Conservation (phyloP, 164 flowering plant species). For the Malania oleifera region DNA sequence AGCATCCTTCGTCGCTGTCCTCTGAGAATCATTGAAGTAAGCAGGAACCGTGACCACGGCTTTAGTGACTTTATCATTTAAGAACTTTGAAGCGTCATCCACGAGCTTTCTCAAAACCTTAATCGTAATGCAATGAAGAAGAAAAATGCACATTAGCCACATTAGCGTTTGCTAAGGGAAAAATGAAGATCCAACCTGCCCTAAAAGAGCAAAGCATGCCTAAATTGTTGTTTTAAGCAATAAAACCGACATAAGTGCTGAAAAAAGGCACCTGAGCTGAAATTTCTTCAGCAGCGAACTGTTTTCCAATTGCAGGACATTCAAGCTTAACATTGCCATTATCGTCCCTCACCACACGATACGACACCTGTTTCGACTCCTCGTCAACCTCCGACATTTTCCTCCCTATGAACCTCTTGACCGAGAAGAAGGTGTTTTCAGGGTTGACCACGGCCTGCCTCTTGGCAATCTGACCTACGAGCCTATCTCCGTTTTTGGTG, state of each 20-base stretch:
- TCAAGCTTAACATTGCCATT: slow-evolving; percentile 77
- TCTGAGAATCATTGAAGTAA: slow-evolving; percentile 91
- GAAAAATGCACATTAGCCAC: not conserved
- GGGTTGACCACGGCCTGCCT: slow-evolving; percentile 92
- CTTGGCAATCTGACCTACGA: slow-evolving; percentile 96
- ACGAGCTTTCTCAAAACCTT: slow-evolving; percentile 93
- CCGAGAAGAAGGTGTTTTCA: slow-evolving; percentile 81
- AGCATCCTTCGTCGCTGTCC: slow-evolving; percentile 98
- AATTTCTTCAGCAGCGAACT: slow-evolving; percentile 74
- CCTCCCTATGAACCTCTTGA: slow-evolving; percentile 76
- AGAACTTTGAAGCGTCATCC: slow-evolving; percentile 93
- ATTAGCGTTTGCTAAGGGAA: too few species aligned
- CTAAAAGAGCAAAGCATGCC: too few species aligned
- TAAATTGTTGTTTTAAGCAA: too few species aligned
- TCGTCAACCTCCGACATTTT: slow-evolving; percentile 68
- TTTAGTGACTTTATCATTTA: slow-evolving; percentile 84
- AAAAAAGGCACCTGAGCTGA: slow-evolving; percentile 57
- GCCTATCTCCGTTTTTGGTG: slow-evolving; percentile 75
- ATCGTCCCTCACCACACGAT: slow-evolving; percentile 45
- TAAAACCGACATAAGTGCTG: too few species aligned
- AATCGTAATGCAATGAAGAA: not conserved
- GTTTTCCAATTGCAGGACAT: slow-evolving; percentile 67
- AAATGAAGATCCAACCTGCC: too few species aligned
- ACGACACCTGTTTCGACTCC: slow-evolving; percentile 63
- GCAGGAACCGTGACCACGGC: slow-evolving; percentile 98